Conservation (phyloP, 1,284 basidiomycete genomes). For the Leccinum subrobustum region DNA sequence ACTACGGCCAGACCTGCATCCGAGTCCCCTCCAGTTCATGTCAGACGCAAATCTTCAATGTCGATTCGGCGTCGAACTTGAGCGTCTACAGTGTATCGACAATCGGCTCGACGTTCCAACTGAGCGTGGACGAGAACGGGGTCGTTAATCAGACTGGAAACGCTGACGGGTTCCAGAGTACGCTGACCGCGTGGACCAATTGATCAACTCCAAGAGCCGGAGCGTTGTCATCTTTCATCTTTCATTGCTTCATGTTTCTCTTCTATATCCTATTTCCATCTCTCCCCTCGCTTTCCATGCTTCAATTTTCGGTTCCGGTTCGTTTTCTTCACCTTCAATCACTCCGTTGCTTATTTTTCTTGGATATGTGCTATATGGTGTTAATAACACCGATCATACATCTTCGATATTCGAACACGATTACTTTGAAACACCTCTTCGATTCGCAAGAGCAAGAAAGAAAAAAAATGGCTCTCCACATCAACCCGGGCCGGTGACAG, state of each 20-base stretch:
- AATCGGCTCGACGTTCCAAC: constrained; percentile 54
- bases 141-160: constrained; percentile 52
- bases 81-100: constrained; percentile 63
- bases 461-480: too few relatives aligned
- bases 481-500: too few relatives aligned
- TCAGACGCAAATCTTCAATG: constrained; percentile 58
- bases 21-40: constrained; percentile 41
- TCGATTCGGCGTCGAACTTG: constrained; percentile 55
- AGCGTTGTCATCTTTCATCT: neutral
- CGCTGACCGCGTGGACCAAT: constrained; percentile 55
- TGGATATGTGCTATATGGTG: neutral
- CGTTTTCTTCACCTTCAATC: neutral
- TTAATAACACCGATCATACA: too few relatives aligned
- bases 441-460: too few relatives aligned
- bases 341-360: neutral
- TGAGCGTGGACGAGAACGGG: constrained; percentile 54
- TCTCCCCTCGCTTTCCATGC: neutral
- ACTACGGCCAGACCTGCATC: constrained; percentile 53
- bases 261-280: neutral
- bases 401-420: too few relatives aligned
- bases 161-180: constrained; percentile 60
- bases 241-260: neutral
- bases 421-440: neutral
- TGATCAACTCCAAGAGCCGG: neutral
- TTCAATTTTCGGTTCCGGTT: neutral